Conservation (phyloP, 2,329 filamentous ascomycete species). For the Chaetomium sp. region DNA sequence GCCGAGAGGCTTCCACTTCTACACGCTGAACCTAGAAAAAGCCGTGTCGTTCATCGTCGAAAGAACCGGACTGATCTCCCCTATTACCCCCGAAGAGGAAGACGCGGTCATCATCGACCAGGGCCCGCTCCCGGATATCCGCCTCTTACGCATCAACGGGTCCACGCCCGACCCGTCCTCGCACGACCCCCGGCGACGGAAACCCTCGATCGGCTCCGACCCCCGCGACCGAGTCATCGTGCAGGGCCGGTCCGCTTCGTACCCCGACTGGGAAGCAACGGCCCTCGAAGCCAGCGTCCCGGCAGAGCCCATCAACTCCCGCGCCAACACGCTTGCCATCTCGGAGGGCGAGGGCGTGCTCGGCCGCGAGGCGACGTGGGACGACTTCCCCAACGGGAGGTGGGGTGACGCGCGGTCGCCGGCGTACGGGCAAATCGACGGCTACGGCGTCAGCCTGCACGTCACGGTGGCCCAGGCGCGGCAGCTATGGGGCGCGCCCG, state of each 20-base stretch:
- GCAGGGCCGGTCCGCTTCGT: slow-evolving; percentile 60
- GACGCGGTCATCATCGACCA: slow-evolving; percentile 54
- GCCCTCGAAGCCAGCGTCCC: slow-evolving; percentile 79
- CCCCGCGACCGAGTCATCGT: slow-evolving; percentile 88
- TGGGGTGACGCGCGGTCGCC: slow-evolving; percentile 93
- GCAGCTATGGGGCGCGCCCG: slow-evolving; percentile 81
- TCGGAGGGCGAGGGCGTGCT: slow-evolving; percentile 89
- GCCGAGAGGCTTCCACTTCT: slow-evolving; percentile 90
- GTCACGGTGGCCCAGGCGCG: slow-evolving; percentile 84
- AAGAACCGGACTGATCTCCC: slow-evolving; percentile 77
- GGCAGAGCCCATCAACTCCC: slow-evolving; percentile 70
- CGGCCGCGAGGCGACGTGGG: slow-evolving; percentile 95
- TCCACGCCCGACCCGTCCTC: slow-evolving; percentile 39
- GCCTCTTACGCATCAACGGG: slow-evolving; percentile 57
- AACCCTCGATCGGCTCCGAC: slow-evolving; percentile 79
- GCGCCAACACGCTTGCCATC: slow-evolving; percentile 85
- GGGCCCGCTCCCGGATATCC: slow-evolving; percentile 48
- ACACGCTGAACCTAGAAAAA: slow-evolving; percentile 95
- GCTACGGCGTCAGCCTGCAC: slow-evolving; percentile 95
- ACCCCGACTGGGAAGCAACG: slow-evolving; percentile 69
- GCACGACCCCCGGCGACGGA: slow-evolving; percentile 57
- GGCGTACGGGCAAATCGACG: slow-evolving; percentile 94
- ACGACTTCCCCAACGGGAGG: slow-evolving; percentile 94
- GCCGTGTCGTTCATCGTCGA: slow-evolving; percentile 92
- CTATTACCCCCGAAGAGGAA: slow-evolving; percentile 50